phyloP scores from a whole-genome alignment of 768 basidiomycete genomes.

The Russula emetica region DNA sequence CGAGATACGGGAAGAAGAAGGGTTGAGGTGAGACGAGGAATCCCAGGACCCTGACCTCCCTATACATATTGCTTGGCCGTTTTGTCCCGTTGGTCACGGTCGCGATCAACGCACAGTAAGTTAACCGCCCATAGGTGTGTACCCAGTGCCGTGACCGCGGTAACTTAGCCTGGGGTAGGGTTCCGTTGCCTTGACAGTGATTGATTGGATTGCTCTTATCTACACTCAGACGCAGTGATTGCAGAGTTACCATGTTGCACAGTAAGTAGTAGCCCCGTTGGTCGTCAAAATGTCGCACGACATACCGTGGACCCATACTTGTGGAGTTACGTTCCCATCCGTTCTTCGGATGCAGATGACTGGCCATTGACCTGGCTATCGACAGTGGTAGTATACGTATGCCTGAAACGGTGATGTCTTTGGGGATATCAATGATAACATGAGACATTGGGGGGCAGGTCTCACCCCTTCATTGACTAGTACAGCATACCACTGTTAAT shows the following conservation, averaged over 20 bases:
- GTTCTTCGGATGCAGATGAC: conserved; percentile 1
- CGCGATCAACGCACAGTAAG: background rate
- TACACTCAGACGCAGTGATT: background rate
- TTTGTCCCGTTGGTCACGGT: background rate
- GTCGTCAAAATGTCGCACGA: conserved; percentile 17
- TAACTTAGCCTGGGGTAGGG: background rate
- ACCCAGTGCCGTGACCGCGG: no score
- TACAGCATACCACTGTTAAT: background rate
- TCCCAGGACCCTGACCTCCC: background rate
- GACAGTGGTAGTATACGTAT: background rate
- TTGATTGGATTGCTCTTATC: conserved; percentile 11
- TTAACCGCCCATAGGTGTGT: background rate
- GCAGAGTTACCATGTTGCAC: background rate
- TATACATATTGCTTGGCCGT: background rate
- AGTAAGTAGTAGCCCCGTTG: conserved; percentile 12
- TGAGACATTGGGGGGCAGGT: background rate
- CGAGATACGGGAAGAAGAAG: background rate
- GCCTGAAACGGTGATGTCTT: background rate
- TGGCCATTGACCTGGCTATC: background rate
- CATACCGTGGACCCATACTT: background rate
- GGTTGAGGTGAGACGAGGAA: background rate
- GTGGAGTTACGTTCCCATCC: conserved; percentile 15
- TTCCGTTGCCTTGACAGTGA: conserved; percentile 21
- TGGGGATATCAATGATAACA: background rate
- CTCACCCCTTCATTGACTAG: background rate